Conservation (phyloP, 2,329 filamentous ascomycete species). For the Aspergillus sp. region DNA sequence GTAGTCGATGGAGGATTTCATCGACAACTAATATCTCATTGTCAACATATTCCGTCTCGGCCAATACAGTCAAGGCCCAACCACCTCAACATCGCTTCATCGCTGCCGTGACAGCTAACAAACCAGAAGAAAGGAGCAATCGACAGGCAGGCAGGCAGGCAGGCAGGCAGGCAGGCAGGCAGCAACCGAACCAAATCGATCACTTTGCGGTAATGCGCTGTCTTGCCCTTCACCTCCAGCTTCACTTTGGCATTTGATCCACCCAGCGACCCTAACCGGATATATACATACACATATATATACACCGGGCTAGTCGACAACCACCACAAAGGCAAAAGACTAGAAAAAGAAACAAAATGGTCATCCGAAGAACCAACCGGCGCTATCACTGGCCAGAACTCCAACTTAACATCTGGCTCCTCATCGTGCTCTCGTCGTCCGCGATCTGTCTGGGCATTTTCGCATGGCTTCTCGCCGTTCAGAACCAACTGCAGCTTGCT, state of each 20-base stretch:
- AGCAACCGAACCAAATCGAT: too few relatives aligned
- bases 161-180: too few relatives aligned
- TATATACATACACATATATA: background rate
- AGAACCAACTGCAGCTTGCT: slow-evolving; percentile 47
- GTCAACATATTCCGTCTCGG: too few relatives aligned
- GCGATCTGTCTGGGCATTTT: slow-evolving; percentile 53
- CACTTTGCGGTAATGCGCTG: background rate
- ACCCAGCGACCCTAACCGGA: background rate
- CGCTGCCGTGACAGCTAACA: background rate
- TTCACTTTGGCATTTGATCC: background rate
- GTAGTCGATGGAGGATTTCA: too few relatives aligned
- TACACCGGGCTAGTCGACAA: background rate
- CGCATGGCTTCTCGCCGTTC: slow-evolving; percentile 52
- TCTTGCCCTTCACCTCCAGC: background rate
- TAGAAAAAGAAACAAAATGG: slow-evolving; percentile 14
- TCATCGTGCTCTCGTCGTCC: slow-evolving; percentile 52
- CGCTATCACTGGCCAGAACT: slow-evolving; percentile 58
- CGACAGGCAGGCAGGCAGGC: too few relatives aligned
- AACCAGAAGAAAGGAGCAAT: too few relatives aligned
- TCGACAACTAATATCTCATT: too few relatives aligned
- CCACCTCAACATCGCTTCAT: background rate
- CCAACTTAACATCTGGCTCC: slow-evolving; percentile 57
- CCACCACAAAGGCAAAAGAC: background rate
- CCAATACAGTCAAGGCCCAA: too few relatives aligned
- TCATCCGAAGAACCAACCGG: slow-evolving; percentile 25